Evolutionary conservation across 768 basidiomycete genomes (phyloP).

Genomic region (Rhizopogon vulgaris): DNA sequence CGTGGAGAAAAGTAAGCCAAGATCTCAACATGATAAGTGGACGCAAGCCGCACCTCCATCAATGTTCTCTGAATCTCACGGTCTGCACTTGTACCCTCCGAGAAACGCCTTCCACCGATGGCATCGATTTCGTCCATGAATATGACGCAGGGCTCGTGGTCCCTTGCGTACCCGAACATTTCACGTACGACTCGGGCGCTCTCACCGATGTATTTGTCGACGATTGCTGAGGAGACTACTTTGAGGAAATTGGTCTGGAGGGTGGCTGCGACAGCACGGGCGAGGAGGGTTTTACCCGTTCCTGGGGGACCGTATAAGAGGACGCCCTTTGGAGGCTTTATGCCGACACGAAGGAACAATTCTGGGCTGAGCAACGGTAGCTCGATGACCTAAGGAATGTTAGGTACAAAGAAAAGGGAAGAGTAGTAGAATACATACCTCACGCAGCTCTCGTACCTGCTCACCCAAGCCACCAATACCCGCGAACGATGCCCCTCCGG

Average conservation of each 20-base stretch:
- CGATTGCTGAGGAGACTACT: slow-evolving; percentile 96
- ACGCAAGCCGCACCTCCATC: slow-evolving; percentile 68
- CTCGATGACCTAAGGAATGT: slow-evolving; percentile 73
- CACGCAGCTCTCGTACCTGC: slow-evolving; percentile 93
- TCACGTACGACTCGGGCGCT: slow-evolving; percentile 93
- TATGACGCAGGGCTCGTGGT: slow-evolving; percentile 98
- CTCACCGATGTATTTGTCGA: slow-evolving; percentile 98
- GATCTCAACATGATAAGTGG: not conserved
- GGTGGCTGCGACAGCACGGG: slow-evolving; percentile 93
- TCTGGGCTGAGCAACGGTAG: slow-evolving; percentile 92
- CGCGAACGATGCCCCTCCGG: slow-evolving; percentile 91
- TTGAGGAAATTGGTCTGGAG: slow-evolving; percentile 96
- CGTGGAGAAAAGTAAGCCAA: not conserved
- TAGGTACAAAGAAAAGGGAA: not conserved
- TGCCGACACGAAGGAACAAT: slow-evolving; percentile 91
- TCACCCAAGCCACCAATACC: slow-evolving; percentile 95
- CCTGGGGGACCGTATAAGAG: slow-evolving; percentile 95
- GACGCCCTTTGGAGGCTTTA: slow-evolving; percentile 94
- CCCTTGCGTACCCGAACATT: slow-evolving; percentile 97
- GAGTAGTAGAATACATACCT: slow-evolving; percentile 44
- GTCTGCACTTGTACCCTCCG: slow-evolving; percentile 95
- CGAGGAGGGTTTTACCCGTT: slow-evolving; percentile 93
- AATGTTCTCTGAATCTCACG: slow-evolving; percentile 97
- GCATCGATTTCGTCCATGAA: slow-evolving; percentile 99
- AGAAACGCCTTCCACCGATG: slow-evolving; percentile 87